Base-by-base conservation (phyloP, 192 early-diverging fungal genomes). In the Linnemannia schmuckeri region DNA sequence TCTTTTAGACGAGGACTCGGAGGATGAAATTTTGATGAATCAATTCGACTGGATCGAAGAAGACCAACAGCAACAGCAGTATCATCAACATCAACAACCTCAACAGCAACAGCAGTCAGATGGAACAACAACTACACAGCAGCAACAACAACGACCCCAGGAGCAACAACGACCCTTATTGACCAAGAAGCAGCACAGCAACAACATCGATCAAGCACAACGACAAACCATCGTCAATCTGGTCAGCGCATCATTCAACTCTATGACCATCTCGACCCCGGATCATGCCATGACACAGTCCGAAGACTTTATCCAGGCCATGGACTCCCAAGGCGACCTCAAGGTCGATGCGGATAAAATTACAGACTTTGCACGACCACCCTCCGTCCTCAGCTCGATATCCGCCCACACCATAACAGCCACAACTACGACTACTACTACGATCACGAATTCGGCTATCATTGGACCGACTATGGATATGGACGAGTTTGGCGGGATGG, bases 21-120 rank as follows among this genome's bases (percentile, higher is more conserved):
- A 83, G 9, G 82, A 83, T 41, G 88, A 88, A 52, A 77, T 82
- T 44, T 74, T 88, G 82, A 88, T 88, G 88, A 82, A 88, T 35
- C 81, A 82, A 22, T 88, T 88, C 55, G 66, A 88, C 66, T 88
- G 88, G 88, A 84, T 84, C 75, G 88, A 88, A 72, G 88, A 88
- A 61, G 88, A 88, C 10, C 73, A 83, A 10, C 76, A 77, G 1
- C 82, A 73, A 18, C 44, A 63, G 0, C 41, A 41, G 3, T n/a
- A 70, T 46, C 52, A 35, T 33, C 61, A 40, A 27, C 12, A 44
- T 37, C 75, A 61, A 18, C 42, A 70, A 24, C 82, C 44, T 6
- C 70, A 44, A 46, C 75, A 61, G 27, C 42, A 70, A 22, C 82
- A 47, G 15, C 70, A 49, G 15, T 70, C 69, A 22, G 49, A 52